A percentile compares a stretch with the other conserved stretches of the same genome.
Conservation (phyloP, 768 basidiomycete species). For the Daedaleopsis nitida region DNA sequence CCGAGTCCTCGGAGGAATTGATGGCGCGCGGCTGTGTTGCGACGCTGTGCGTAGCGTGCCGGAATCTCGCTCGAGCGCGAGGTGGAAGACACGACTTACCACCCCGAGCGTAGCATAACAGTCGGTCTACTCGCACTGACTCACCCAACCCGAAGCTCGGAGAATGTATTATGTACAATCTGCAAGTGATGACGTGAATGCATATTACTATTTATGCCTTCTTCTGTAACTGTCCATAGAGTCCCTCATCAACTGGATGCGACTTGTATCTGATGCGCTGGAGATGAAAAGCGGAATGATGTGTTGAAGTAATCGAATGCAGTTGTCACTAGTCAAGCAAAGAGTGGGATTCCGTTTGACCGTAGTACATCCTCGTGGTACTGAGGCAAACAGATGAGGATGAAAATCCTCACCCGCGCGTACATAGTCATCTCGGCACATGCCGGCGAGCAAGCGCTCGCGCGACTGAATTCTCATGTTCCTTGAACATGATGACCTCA, state of each 20-base stretch:
- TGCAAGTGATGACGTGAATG: no score
- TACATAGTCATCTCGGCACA: no score
- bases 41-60: background rate
- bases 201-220: background rate
- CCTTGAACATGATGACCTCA: no score
- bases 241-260: background rate
- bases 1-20: background rate
- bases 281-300: slow-evolving; percentile 17
- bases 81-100: background rate
- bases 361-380: no score
- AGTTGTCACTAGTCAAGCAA: no score
- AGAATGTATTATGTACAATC: background rate
- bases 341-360: no score
- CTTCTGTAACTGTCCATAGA: background rate
- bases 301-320: no score
- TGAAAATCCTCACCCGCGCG: no score
- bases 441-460: no score
- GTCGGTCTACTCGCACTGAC: background rate
- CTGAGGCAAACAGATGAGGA: no score
- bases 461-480: no score
- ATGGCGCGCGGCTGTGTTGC: background rate
- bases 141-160: background rate
- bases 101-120: slow-evolving; percentile 1
- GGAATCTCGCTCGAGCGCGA: slow-evolving; percentile 4
- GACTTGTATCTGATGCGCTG: background rate